Percentiles rank a stretch among this genome's conserved stretches.
Conservation (phyloP, 2,329 filamentous ascomycete genomes). For the Ilyonectria sp. region DNA sequence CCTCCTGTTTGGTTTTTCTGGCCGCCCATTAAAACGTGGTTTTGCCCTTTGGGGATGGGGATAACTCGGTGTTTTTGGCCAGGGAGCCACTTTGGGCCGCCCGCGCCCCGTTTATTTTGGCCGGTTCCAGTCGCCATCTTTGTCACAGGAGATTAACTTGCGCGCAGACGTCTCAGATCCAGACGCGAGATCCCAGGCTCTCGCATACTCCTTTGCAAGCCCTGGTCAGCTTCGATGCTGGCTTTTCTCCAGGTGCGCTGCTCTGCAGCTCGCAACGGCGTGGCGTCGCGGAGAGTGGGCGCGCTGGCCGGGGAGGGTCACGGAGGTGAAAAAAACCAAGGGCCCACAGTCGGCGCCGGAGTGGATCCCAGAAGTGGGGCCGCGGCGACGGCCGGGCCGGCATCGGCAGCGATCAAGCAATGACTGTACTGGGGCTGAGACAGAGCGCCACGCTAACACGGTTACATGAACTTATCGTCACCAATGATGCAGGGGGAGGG, state of each 20-base stretch:
- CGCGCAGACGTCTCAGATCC: constrained; percentile 28
- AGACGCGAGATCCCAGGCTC: constrained; percentile 22
- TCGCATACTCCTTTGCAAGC: constrained; percentile 4
- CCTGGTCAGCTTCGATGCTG: constrained; percentile 2
- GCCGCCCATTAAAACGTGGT: constrained; percentile 6
- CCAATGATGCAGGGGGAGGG: constrained; percentile 26
- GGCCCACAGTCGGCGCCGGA: constrained; percentile 41
- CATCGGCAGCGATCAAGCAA: constrained; percentile 38
- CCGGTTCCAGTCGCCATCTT: constrained; percentile 18
- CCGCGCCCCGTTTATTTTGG: constrained; percentile 30
- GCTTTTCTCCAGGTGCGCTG: not conserved
- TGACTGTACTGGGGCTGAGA: constrained; percentile 7
- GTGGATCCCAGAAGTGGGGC: constrained; percentile 24
- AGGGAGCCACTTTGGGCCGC: constrained; percentile 30
- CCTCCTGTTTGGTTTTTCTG: constrained; percentile 1
- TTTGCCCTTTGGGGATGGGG: constrained; percentile 33
- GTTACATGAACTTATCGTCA: constrained; percentile 40
- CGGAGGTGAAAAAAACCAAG: constrained; percentile 16
- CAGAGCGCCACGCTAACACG: constrained; percentile 22
- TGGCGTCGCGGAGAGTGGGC: constrained; percentile 6
- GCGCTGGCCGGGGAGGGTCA: constrained; percentile 17
- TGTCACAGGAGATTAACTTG: constrained; percentile 27
- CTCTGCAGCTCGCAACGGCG: not conserved
- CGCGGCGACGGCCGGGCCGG: constrained; percentile 32
- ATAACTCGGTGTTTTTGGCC: constrained; percentile 45